Evolutionary conservation across 495 filamentous ascomycete species (phyloP).

Genomic region (Xylaria castorea): DNA sequence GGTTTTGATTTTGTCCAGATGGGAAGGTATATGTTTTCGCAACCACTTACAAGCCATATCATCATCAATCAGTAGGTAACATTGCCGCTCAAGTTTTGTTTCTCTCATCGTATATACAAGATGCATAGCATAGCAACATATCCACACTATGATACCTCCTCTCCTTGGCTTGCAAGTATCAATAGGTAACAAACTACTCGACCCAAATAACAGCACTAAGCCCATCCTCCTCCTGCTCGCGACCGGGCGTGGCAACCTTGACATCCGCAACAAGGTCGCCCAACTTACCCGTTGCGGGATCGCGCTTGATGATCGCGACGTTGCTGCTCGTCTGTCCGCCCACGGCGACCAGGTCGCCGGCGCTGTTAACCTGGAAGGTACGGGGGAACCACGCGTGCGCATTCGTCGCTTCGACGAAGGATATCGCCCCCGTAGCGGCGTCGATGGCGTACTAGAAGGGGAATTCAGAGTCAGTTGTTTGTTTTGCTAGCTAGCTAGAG

Average conservation of each 20-base stretch:
- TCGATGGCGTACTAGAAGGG: conserved; percentile 41
- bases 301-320: conserved; percentile 65
- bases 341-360: conserved; percentile 66
- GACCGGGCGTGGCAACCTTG: conserved; percentile 48
- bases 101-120: neutral
- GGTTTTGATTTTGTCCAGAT: neutral
- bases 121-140: neutral
- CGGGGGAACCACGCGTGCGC: conserved; percentile 57
- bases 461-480: neutral
- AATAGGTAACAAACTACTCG: conserved; percentile 36
- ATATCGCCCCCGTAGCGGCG: conserved; percentile 42
- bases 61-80: neutral
- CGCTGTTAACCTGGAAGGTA: conserved; percentile 68
- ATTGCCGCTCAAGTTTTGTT: neutral
- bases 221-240: conserved; percentile 53
- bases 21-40: neutral
- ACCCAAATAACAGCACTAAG: conserved; percentile 54
- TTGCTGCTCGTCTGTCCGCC: conserved; percentile 67
- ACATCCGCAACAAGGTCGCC: conserved; percentile 55
- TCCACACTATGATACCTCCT: neutral
- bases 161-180: neutral
- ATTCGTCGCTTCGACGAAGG: conserved; percentile 48
- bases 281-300: conserved; percentile 61
- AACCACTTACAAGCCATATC: neutral
- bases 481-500: neutral